Percentiles rank a stretch among this genome's conserved stretches.
phyloP scores from a whole-genome alignment of 371 early-diverging fungal species.

The Rhizopus stolonifer region DNA sequence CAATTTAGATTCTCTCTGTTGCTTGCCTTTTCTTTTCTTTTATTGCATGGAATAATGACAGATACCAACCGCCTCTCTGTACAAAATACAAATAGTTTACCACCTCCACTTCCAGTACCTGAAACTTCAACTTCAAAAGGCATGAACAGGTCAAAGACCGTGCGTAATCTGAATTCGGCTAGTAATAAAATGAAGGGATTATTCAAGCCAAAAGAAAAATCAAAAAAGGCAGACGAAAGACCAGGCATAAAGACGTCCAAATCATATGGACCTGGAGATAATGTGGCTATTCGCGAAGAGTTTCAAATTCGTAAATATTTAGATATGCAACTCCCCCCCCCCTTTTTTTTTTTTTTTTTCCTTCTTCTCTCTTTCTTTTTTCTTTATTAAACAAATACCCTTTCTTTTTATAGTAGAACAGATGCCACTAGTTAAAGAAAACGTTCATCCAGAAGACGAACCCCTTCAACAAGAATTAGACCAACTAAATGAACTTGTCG shows the following conservation, averaged over 20 bases:
- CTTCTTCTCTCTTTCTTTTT: neutral
- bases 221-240: constrained; percentile 1
- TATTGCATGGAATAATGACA: neutral
- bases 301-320: constrained; percentile 12
- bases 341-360: constrained; percentile 3
- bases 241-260: constrained; percentile 20
- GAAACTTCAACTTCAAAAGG: constrained; percentile 19
- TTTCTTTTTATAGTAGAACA: constrained; percentile 1
- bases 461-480: constrained; percentile 35
- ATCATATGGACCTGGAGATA: constrained; percentile 19
- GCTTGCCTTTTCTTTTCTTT: neutral
- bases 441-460: neutral
- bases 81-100: constrained; percentile 5
- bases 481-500: constrained; percentile 34
- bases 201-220: constrained; percentile 21
- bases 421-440: neutral
- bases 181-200: constrained; percentile 29
- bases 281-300: constrained; percentile 3
- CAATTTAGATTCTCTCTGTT: neutral
- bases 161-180: constrained; percentile 28
- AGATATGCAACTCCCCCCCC: neutral
- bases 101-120: neutral
- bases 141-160: constrained; percentile 32
- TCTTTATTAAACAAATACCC: neutral
- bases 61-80: constrained; percentile 1